Evolutionary conservation across 2,329 filamentous ascomycete species (phyloP), one percentile per base, ranked within the genome.

Genomic region (Ceratocystis huliohia): DNA sequence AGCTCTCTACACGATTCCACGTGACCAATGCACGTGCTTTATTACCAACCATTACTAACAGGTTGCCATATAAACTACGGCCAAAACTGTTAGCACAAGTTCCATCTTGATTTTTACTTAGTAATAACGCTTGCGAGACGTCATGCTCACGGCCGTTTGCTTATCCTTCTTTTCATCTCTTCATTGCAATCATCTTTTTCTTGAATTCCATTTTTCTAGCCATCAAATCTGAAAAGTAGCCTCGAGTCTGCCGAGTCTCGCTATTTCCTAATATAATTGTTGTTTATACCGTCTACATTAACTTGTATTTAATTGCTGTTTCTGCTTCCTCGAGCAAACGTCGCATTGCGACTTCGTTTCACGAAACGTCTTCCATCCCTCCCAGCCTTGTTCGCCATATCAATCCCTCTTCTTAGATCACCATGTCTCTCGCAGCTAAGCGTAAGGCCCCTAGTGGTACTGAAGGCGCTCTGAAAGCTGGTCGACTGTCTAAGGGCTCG

Each of bases 391-490:
- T 41, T 41, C 37, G 37, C 37, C 37, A 41, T 13, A 13, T 41
- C 3, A 41, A 5, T 20, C 13, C 20, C 8, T 6, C 46, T 46
- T 37, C 15, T 37, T 59, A 59, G 70, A 61, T 68, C 70, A 74
- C 67, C 67, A 90, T 91, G 88, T 83, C 87, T 69, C 59, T 59
- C 22, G 44, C 64, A 10, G 79, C 81, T 20, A 91, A 91, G 77
- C 82, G 87, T 73, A 90, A 90, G 78, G 87, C 87, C 68, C 72
- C 74, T 68, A 71, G 73, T 73, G 78, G 76, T 71, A 77, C 77
- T 67, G 75, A 78, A 67, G 80, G 78, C 65, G 75, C 76, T 48
- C 73, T 78, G 33, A 87, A 87, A 75, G 78, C 78, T 37, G 82
- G 82, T 67, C 82, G 80, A 72, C 77, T 79, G 20, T 86, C 83